Evolutionary conservation across 2,329 filamentous ascomycete species (phyloP).

Genomic region (Fusarium cyanostomum): DNA sequence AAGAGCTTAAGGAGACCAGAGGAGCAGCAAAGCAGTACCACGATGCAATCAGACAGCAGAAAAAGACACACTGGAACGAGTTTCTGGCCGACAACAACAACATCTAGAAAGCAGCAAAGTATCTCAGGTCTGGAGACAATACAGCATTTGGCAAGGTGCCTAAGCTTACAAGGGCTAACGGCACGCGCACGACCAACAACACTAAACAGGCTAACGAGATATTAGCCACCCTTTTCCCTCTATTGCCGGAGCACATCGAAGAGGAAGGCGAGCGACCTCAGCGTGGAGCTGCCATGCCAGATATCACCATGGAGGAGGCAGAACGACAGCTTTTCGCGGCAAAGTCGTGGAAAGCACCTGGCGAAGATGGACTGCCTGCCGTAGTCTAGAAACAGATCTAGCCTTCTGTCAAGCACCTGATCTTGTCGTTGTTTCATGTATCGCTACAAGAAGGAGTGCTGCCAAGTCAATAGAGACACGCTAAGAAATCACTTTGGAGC

Average conservation of each 20-base stretch:
- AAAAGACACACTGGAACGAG: background rate
- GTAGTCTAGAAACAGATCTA: slow-evolving; percentile 23
- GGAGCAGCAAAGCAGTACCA: background rate
- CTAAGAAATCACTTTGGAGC: slow-evolving; percentile 11
- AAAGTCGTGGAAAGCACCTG: slow-evolving; percentile 29
- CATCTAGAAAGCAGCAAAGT: too few species aligned
- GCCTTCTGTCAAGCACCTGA: slow-evolving; percentile 7
- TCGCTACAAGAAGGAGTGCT: slow-evolving; percentile 1
- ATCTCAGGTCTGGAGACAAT: background rate
- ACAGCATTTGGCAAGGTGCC: background rate
- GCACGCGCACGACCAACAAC: background rate
- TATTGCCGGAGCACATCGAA: too few species aligned
- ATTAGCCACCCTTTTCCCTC: too few species aligned
- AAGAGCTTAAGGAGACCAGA: too few species aligned
- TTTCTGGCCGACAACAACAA: background rate
- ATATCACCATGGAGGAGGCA: background rate
- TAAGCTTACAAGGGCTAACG: background rate
- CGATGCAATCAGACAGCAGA: background rate
- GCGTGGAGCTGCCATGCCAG: slow-evolving; percentile 15
- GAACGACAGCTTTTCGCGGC: slow-evolving; percentile 25
- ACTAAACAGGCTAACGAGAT: background rate
- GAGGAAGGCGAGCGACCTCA: background rate
- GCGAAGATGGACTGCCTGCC: slow-evolving; percentile 28
- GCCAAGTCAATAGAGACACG: slow-evolving; percentile 1
- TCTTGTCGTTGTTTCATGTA: background rate